These are phyloP conservation scores for Elsinoe batatas DNA, from an alignment of 2,329 filamentous ascomycete genomes.

Conservation along the genomic window DNA sequence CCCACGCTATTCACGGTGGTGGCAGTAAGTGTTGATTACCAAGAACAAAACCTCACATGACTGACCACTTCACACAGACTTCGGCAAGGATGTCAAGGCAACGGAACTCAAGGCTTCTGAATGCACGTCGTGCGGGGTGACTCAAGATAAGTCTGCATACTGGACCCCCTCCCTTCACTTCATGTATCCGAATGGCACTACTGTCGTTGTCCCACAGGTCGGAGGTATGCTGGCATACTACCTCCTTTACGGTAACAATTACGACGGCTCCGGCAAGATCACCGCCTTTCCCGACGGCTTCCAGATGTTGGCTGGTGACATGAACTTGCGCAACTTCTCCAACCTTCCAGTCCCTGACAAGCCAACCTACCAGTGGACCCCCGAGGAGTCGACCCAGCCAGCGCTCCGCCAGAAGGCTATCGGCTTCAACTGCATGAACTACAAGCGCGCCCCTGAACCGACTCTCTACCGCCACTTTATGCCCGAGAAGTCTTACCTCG, in stretches of 20 bases:
- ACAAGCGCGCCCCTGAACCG: constrained; percentile 53
- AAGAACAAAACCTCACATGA: not conserved
- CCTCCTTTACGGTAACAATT: constrained; percentile 55
- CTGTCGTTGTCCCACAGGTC: constrained; percentile 60
- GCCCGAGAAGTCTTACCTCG: constrained; percentile 69
- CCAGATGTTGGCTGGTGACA: constrained; percentile 72
- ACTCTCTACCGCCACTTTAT: constrained; percentile 74
- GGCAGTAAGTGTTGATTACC: constrained; percentile 48
- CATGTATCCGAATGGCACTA: constrained; percentile 54
- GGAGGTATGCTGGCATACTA: constrained; percentile 92
- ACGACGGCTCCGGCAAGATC: constrained; percentile 30
- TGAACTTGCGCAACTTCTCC: constrained; percentile 57
- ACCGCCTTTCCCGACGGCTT: constrained; percentile 68
- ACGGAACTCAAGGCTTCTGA: constrained; percentile 48
- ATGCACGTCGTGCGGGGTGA: constrained; percentile 75
- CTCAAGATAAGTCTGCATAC: constrained; percentile 77
- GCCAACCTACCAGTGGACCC: constrained; percentile 61
- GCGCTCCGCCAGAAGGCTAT: constrained; percentile 69
- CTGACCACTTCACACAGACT: constrained; percentile 41
- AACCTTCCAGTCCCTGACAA: constrained; percentile 53
- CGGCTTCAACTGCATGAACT: constrained; percentile 94
- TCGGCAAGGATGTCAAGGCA: constrained; percentile 49
- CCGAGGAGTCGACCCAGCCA: constrained; percentile 55
- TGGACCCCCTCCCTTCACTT: constrained; percentile 76
- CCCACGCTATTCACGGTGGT: constrained; percentile 67